Percentiles rank a stretch among this genome's conserved stretches.
Conservation (phyloP, 306 rosid genomes). For the Vigna reflexopilosa region DNA sequence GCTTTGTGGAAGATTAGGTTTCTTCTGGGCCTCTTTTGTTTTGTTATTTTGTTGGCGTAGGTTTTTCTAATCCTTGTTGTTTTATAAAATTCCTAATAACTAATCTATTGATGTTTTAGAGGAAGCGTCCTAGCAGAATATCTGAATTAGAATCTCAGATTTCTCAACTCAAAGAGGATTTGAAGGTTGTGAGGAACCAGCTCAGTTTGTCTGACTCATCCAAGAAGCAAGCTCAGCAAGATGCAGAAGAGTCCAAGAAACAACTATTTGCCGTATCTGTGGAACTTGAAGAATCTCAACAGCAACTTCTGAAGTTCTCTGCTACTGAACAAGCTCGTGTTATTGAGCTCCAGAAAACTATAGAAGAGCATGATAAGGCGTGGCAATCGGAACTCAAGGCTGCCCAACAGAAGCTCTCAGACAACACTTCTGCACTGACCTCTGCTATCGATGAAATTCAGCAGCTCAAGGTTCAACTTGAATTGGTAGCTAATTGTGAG, state of each 20-base stretch:
- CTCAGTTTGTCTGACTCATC: conserved; percentile 66
- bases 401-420: conserved; percentile 55
- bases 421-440: conserved; percentile 57
- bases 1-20: conserved; percentile 20
- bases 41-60: neutral
- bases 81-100: neutral
- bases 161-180: conserved; percentile 75
- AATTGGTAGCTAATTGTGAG: conserved; percentile 61
- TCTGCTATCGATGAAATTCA: conserved; percentile 68
- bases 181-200: conserved; percentile 65
- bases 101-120: conserved; percentile 55
- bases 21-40: neutral
- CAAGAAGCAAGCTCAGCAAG: conserved; percentile 71
- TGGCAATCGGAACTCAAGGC: conserved; percentile 62
- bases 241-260: conserved; percentile 64
- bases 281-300: conserved; percentile 71
- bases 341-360: conserved; percentile 55
- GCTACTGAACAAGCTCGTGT: conserved; percentile 58
- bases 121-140: conserved; percentile 78
- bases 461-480: conserved; percentile 74
- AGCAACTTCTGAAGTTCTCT: conserved; percentile 60
- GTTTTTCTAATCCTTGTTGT: neutral
- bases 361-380: conserved; percentile 56
- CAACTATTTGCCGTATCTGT: conserved; percentile 55
- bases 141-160: conserved; percentile 77